Percentiles rank a stretch among this genome's conserved stretches.
Conservation (phyloP, 2,329 filamentous ascomycete species). For the Aspergillus sp. region DNA sequence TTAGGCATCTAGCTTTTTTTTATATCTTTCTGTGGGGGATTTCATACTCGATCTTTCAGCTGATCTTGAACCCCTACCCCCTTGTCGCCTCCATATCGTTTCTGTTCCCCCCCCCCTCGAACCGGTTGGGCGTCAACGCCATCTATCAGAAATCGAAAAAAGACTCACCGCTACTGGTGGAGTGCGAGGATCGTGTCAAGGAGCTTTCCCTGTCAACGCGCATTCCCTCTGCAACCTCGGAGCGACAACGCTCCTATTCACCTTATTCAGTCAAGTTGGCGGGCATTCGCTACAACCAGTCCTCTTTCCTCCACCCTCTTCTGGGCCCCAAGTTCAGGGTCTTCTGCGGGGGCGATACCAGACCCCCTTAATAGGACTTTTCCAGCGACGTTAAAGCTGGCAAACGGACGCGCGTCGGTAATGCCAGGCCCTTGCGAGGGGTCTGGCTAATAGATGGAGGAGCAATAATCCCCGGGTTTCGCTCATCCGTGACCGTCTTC, state of each 20-base stretch:
- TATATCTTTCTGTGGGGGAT: not conserved
- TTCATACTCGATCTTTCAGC: slow-evolving; percentile 1
- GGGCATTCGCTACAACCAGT: slow-evolving; percentile 70
- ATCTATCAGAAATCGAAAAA: slow-evolving; percentile 8
- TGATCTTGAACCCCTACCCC: not conserved
- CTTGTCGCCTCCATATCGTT: not conserved
- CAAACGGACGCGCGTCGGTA: slow-evolving; percentile 35
- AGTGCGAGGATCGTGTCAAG: slow-evolving; percentile 14
- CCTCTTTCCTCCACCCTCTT: slow-evolving; percentile 81
- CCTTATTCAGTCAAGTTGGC: slow-evolving; percentile 82
- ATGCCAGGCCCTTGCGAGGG: slow-evolving; percentile 43
- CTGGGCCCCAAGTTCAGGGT: slow-evolving; percentile 91
- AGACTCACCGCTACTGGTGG: slow-evolving; percentile 11
- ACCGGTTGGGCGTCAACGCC: slow-evolving; percentile 6
- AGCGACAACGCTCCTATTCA: slow-evolving; percentile 38
- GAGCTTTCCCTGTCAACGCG: slow-evolving; percentile 14
- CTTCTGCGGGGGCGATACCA: slow-evolving; percentile 94
- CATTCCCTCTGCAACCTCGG: slow-evolving; percentile 35
- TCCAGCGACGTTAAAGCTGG: slow-evolving; percentile 32
- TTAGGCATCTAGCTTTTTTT: slow-evolving; percentile 1
- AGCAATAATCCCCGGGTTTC: slow-evolving; percentile 29
- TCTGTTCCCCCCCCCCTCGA: not conserved
- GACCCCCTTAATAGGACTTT: slow-evolving; percentile 85
- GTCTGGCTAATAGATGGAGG: slow-evolving; percentile 44
- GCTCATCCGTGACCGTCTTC: slow-evolving; percentile 23